Evolutionary conservation across 1,139 yeast species (phyloP).

Genomic region (Groenewaldozyma sp.): DNA sequence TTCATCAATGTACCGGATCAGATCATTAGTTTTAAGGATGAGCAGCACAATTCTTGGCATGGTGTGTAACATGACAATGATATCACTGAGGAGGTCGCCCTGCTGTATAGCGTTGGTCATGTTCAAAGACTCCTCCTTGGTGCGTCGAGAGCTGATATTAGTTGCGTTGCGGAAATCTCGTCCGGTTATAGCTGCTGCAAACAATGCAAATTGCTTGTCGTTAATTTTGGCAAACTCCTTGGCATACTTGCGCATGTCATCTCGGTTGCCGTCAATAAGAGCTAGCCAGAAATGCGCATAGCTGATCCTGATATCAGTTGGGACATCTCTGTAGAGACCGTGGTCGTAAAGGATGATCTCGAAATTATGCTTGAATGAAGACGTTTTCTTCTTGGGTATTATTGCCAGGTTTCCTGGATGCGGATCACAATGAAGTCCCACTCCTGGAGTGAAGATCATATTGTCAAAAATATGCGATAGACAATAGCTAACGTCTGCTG

Average conservation of each 20-base stretch:
- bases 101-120: conserved; percentile 54
- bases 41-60: conserved; percentile 82
- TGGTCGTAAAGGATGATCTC: conserved; percentile 91
- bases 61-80: conserved; percentile 69
- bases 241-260: conserved; percentile 63
- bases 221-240: conserved; percentile 70
- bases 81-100: conserved; percentile 57
- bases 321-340: conserved; percentile 83
- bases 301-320: conserved; percentile 64
- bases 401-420: conserved; percentile 96
- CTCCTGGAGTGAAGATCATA: conserved; percentile 91
- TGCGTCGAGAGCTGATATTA: conserved; percentile 46
- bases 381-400: conserved; percentile 30
- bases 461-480: conserved; percentile 83
- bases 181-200: conserved; percentile 93
- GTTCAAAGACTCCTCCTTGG: conserved; percentile 46
- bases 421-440: conserved; percentile 93
- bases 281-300: conserved; percentile 94
- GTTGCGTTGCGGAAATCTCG: conserved; percentile 66
- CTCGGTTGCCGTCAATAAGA: conserved; percentile 58
- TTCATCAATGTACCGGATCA: conserved; percentile 84
- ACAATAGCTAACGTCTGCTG: conserved; percentile 75
- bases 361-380: conserved; percentile 61
- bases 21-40: conserved; percentile 87
- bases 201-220: conserved; percentile 70